phyloP scores from a whole-genome alignment of 768 basidiomycete species.

The Suillus clintonianus region DNA sequence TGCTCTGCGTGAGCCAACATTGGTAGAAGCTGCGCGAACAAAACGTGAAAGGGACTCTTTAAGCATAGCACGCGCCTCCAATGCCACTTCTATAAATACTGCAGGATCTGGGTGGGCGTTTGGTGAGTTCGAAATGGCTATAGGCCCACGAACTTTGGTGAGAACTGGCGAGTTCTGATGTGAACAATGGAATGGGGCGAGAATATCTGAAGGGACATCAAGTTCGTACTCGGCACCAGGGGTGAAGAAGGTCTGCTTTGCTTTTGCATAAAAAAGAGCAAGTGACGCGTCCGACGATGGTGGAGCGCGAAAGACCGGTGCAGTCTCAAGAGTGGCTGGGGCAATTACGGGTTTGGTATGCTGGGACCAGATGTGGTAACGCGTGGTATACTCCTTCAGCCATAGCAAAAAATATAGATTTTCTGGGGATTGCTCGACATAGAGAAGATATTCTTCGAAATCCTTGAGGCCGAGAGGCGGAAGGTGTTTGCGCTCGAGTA shows the following conservation, averaged over 20 bases:
- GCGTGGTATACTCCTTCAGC: constrained; percentile 70
- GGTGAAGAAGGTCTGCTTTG: constrained; percentile 80
- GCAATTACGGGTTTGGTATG: constrained; percentile 26
- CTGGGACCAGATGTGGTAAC: constrained; percentile 44
- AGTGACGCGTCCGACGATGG: constrained; percentile 51
- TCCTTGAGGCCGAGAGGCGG: constrained; percentile 80
- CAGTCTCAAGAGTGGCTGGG: constrained; percentile 28
- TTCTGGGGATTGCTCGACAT: constrained; percentile 74
- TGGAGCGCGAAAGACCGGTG: constrained; percentile 27
- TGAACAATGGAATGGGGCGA: constrained; percentile 56
- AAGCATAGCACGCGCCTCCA: constrained; percentile 59
- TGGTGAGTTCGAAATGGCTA: constrained; percentile 27
- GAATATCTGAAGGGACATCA: constrained; percentile 63
- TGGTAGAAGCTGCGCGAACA: constrained; percentile 64
- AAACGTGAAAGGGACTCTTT: constrained; percentile 66
- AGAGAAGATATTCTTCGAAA: constrained; percentile 79
- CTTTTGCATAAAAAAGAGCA: constrained; percentile 75
- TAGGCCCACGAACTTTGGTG: constrained; percentile 9
- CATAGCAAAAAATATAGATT: constrained; percentile 87
- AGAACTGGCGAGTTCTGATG: constrained; percentile 32
- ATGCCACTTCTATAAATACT: constrained; percentile 59
- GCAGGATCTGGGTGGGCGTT: constrained; percentile 62
- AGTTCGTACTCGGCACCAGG: constrained; percentile 73
- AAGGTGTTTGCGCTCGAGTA: constrained; percentile 74
- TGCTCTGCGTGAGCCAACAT: constrained; percentile 69